Base-by-base conservation (phyloP, 176 grass and related monocot species). In the Tillandsia fasciculata region DNA sequence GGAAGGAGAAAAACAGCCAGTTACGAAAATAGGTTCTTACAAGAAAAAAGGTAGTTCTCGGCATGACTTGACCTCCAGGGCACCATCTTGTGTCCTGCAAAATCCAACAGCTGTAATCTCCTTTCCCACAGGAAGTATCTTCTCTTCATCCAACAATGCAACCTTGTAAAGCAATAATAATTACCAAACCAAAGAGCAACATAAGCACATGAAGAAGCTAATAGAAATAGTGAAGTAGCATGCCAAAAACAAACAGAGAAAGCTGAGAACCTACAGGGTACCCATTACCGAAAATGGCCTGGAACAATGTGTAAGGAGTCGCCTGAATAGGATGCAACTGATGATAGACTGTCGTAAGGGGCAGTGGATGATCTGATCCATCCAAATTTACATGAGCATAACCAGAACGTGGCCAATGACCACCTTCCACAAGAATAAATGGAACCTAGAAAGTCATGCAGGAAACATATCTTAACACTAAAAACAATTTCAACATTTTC, bases 81-180 rank as follows among this genome's bases (percentile, higher is more conserved):
- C 77, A 77, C 56, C 89, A 63, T 77, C 69, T 14, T 76, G 76
- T 13, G 24, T 1, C 48, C 69, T 85, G 64, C 84, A 88, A 33
- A 88, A 81, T 57, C 94, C 94, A 77, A 99, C 78, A 50, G 89
- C 89, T 49, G 94, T 99, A 75, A 99, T 74, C 57, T 93, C 79
- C 74, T 90, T 93, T 77, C 89, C 94, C 24, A 99, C 64, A 57
- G 94, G 89, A 79, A 99, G 84, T 51, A 99, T 99, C 80, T 93
- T 99, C 82, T 99, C 94, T 80, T 99, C 94, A 67, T 99, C 84
- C 86, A 99, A 70, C 50, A 99, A 76, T 8, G 87, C 94, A 73
- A 93, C 85, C 89, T 99, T 77, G 54, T 1, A 63, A 49, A 71
- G 72, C 61, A 68, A 59, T 50, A 68, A 59, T 47, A 58, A 65